These are phyloP conservation scores for Mycocentrospora acerina DNA, from an alignment of 2,329 filamentous ascomycete genomes.

Conservation along the genomic window DNA sequence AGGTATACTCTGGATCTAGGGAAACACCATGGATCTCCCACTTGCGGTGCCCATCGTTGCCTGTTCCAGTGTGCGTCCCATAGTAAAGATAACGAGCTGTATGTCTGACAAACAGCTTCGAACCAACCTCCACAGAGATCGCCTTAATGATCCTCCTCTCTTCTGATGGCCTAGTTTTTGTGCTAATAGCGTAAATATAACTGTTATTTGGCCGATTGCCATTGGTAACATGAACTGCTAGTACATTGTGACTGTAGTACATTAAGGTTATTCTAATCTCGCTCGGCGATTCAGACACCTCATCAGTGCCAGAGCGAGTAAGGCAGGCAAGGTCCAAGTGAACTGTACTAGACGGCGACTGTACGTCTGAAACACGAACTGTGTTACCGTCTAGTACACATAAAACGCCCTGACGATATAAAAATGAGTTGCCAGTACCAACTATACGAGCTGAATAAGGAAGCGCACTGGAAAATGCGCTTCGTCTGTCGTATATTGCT, in stretches of 20 bases:
- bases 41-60: conserved; percentile 57
- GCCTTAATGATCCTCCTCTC: conserved; percentile 40
- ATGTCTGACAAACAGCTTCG: conserved; percentile 69
- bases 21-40: conserved; percentile 60
- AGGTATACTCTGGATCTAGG: conserved; percentile 42
- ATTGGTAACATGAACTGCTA: conserved; percentile 26
- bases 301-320: conserved; percentile 10
- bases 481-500: conserved; percentile 61
- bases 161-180: conserved; percentile 14
- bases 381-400: conserved; percentile 60
- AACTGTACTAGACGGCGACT: conserved; percentile 26
- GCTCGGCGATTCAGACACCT: conserved; percentile 2
- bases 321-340: conserved; percentile 23
- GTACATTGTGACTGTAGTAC: conserved; percentile 36
- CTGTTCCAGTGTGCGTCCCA: conserved; percentile 61
- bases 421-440: conserved; percentile 61
- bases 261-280: conserved; percentile 46
- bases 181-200: conserved; percentile 31
- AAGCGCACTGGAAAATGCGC: conserved; percentile 60
- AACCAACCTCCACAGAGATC: conserved; percentile 34
- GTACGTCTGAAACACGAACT: conserved; percentile 63
- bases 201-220: conserved; percentile 12
- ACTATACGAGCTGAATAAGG: conserved; percentile 65
- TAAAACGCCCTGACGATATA: conserved; percentile 64
- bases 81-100: conserved; percentile 63